These are phyloP conservation scores for Nematocida minor DNA, from an alignment of 371 early-diverging fungal genomes.

Conservation along the genomic window DNA sequence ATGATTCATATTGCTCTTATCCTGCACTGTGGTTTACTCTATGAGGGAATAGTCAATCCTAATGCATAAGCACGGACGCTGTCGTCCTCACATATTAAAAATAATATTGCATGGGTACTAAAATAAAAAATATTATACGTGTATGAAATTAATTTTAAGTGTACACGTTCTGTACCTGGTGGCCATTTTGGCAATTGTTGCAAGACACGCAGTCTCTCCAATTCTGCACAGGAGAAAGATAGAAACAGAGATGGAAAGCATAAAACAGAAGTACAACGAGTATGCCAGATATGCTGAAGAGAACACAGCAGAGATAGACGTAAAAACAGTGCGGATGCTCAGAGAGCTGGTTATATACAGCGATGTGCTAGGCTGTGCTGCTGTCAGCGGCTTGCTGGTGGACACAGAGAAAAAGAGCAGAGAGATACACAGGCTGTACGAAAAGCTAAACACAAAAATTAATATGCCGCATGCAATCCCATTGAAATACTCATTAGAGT, in stretches of 20 bases:
- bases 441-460: background rate
- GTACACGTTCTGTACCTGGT: background rate
- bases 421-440: background rate
- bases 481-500: slow-evolving; percentile 16
- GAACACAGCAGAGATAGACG: background rate
- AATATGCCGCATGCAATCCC: background rate
- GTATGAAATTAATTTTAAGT: background rate
- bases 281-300: background rate
- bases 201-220: background rate
- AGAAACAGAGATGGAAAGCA: background rate
- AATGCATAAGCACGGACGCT: slow-evolving; percentile 8
- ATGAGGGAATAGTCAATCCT: slow-evolving; percentile 26
- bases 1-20: slow-evolving; percentile 43
- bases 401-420: background rate
- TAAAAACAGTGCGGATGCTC: background rate
- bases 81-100: slow-evolving; percentile 30
- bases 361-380: background rate
- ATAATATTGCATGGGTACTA: slow-evolving; percentile 2
- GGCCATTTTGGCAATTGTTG: background rate
- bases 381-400: background rate
- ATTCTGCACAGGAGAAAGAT: background rate
- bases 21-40: slow-evolving; percentile 21
- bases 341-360: slow-evolving; percentile 38
- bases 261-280: slow-evolving; percentile 4
- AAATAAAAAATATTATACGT: slow-evolving; percentile 8